Conservation (phyloP, 345 rosid species). For the Gossypium sturtianum region DNA sequence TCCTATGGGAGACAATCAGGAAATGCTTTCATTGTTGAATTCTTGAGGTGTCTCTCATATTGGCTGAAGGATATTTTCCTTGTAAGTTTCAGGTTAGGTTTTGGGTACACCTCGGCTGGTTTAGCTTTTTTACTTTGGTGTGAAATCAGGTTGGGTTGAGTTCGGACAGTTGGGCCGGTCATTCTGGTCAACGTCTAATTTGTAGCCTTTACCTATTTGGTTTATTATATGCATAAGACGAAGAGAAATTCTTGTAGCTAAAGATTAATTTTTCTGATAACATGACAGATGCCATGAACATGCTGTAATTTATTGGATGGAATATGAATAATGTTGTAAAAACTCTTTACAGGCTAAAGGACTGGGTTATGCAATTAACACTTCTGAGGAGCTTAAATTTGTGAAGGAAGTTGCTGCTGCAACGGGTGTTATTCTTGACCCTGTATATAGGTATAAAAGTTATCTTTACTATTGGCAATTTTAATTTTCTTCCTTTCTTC, state of each 20-base stretch:
- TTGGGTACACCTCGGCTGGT: not conserved
- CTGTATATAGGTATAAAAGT: conserved; percentile 71
- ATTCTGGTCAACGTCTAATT: not conserved
- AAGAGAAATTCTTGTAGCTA: not conserved
- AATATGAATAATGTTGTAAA: not conserved
- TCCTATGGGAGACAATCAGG: not conserved
- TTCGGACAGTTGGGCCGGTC: not conserved
- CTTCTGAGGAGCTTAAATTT: conserved; percentile 71
- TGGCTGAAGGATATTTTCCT: not conserved
- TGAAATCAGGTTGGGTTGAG: not conserved
- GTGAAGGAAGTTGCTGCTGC: conserved; percentile 71
- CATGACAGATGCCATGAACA: not conserved
- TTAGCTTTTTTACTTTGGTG: not conserved
- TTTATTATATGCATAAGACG: not conserved
- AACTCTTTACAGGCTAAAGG: conserved; percentile 64
- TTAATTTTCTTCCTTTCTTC: not conserved
- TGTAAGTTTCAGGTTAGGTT: not conserved
- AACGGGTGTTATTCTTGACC: conserved; percentile 79
- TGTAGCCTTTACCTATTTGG: not conserved
- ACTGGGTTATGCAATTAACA: conserved; percentile 77
- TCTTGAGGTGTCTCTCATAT: not conserved
- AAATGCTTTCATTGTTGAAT: not conserved
- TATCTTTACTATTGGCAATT: not conserved
- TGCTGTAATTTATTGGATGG: conserved; percentile 4
- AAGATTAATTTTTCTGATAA: not conserved